Evolutionary conservation across 768 basidiomycete genomes (phyloP).

Genomic region (Calocybe gangraenosa): DNA sequence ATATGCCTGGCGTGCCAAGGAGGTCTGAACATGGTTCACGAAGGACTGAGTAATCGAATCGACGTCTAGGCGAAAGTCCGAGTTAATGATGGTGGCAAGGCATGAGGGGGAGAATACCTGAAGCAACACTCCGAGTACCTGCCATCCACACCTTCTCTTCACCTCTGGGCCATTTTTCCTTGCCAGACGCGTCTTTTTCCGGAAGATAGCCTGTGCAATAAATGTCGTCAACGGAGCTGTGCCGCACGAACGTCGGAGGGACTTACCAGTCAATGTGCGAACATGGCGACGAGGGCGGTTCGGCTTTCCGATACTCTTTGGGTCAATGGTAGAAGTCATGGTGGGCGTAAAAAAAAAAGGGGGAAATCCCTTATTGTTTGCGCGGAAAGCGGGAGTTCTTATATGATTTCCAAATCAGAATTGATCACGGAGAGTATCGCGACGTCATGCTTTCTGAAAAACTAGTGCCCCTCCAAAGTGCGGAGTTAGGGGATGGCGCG

Average conservation of each 20-base stretch:
- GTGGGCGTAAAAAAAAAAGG: conserved; percentile 15
- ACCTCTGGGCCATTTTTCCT: conserved; percentile 83
- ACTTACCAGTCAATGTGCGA: conserved; percentile 59
- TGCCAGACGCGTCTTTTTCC: conserved; percentile 69
- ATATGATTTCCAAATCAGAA: too few relatives aligned
- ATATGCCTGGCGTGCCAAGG: conserved; percentile 86
- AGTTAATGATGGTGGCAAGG: conserved; percentile 3
- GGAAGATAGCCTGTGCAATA: conserved; percentile 62
- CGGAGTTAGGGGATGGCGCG: too few relatives aligned
- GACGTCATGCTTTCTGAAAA: too few relatives aligned
- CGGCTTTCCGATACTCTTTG: conserved; percentile 62
- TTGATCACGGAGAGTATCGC: too few relatives aligned
- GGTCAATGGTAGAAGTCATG: conserved; percentile 68
- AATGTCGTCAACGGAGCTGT: neutral
- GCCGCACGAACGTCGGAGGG: conserved; percentile 1
- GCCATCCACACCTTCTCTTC: conserved; percentile 74
- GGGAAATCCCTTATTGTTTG: neutral
- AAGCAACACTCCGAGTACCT: conserved; percentile 52
- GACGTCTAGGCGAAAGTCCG: conserved; percentile 39
- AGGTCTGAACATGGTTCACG: conserved; percentile 83
- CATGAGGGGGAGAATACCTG: conserved; percentile 32
- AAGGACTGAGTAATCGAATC: conserved; percentile 65
- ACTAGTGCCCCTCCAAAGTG: too few relatives aligned
- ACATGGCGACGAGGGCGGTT: conserved; percentile 59
- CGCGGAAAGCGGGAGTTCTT: too few relatives aligned